Percentiles rank a stretch among this genome's conserved stretches.
Evolutionary conservation across 2,329 filamentous ascomycete species (phyloP).

Genomic region (Teratosphaeria epicoccoides): DNA sequence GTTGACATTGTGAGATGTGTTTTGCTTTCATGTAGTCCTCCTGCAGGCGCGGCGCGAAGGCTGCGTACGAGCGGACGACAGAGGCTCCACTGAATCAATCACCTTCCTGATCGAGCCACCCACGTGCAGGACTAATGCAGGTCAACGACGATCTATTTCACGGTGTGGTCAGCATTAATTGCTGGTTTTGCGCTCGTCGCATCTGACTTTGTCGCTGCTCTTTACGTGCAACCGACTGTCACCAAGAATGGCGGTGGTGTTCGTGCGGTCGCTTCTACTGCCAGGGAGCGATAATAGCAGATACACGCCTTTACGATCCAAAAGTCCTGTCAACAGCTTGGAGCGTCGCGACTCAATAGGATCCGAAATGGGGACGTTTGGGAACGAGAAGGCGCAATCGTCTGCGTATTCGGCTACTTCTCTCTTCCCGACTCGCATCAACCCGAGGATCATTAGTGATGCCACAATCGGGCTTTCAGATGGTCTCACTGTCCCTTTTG

Average conservation of each 20-base stretch:
- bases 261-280: constrained; percentile 4
- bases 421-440: constrained; percentile 11
- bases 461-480: constrained; percentile 34
- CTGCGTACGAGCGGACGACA: neutral
- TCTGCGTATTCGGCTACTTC: neutral
- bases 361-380: constrained; percentile 3
- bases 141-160: neutral
- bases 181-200: neutral
- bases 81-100: neutral
- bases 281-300: neutral
- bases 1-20: neutral
- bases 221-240: neutral
- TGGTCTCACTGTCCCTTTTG: constrained; percentile 35
- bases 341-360: constrained; percentile 1
- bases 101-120: neutral
- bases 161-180: constrained; percentile 4
- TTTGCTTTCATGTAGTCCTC: neutral
- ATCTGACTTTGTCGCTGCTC: neutral
- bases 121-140: constrained; percentile 4
- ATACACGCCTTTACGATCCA: constrained; percentile 1
- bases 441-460: constrained; percentile 35
- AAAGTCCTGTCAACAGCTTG: neutral
- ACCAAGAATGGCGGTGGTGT: constrained; percentile 3
- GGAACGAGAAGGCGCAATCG: constrained; percentile 5
- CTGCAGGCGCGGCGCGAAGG: neutral